These are phyloP conservation scores for Zymoseptoria ardabiliae DNA, from an alignment of 2,329 filamentous ascomycete genomes.

Conservation along the genomic window DNA sequence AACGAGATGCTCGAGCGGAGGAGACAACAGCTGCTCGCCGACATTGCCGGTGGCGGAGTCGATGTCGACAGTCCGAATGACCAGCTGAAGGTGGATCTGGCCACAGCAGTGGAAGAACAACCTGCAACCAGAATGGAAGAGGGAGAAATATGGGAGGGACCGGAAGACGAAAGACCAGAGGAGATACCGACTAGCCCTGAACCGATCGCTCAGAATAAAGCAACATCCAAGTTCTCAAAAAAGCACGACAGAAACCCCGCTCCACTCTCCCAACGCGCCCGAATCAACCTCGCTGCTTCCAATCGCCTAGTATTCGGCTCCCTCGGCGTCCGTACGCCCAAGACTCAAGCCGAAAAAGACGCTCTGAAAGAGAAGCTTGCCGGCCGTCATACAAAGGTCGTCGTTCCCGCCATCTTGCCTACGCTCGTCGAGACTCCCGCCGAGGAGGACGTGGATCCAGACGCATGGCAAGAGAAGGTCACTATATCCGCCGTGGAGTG, in stretches of 20 bases:
- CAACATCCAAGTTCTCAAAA: neutral
- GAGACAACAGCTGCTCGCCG: neutral
- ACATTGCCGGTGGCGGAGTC: conserved; percentile 2
- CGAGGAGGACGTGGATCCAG: conserved; percentile 41
- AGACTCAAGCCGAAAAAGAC: conserved; percentile 60
- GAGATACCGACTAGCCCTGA: neutral
- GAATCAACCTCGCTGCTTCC: conserved; percentile 54
- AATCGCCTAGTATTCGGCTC: conserved; percentile 65
- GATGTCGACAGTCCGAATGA: conserved; percentile 1
- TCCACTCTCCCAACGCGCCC: conserved; percentile 29
- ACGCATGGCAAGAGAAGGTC: conserved; percentile 69
- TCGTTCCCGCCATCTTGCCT: conserved; percentile 11
- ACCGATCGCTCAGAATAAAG: neutral
- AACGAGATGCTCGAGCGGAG: neutral
- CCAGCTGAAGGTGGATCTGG: neutral
- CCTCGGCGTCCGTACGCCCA: conserved; percentile 61
- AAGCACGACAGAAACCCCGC: neutral
- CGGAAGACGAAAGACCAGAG: neutral
- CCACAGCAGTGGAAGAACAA: neutral
- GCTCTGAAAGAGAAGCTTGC: conserved; percentile 50
- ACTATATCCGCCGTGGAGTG: conserved; percentile 77
- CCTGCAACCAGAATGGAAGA: neutral
- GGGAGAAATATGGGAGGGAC: neutral
- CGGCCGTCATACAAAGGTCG: conserved; percentile 9
- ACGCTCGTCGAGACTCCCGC: conserved; percentile 4